phyloP scores from a whole-genome alignment of 2,329 filamentous ascomycete genomes.

The Hypoxylon sp. region DNA sequence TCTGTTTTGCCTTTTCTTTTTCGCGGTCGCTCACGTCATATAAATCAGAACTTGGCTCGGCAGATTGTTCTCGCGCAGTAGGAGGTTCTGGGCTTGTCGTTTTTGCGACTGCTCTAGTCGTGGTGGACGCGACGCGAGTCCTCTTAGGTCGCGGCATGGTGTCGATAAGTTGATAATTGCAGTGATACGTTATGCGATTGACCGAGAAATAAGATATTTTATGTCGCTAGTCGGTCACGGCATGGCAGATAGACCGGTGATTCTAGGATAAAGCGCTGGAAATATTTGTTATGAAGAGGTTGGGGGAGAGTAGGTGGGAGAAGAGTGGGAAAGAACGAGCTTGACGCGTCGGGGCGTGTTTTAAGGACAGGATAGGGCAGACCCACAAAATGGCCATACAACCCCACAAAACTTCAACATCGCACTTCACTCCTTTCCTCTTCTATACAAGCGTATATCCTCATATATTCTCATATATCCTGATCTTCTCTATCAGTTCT shows the following conservation, averaged over 20 bases:
- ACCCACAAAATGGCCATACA: constrained; percentile 2
- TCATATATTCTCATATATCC: not conserved
- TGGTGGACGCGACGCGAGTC: constrained; percentile 50
- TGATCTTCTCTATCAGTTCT: not conserved
- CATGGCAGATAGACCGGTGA: constrained; percentile 4
- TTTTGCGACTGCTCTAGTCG: constrained; percentile 48
- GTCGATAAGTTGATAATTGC: constrained; percentile 13
- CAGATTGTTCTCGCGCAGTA: constrained; percentile 28
- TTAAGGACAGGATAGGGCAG: constrained; percentile 9
- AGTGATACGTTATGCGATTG: not conserved
- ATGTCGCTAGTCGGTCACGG: not conserved
- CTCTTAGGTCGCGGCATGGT: constrained; percentile 53
- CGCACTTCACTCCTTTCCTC: not conserved
- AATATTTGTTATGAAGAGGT: constrained; percentile 21
- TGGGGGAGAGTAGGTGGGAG: not conserved
- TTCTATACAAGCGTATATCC: not conserved
- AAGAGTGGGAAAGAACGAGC: constrained; percentile 25
- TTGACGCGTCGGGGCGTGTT: constrained; percentile 47
- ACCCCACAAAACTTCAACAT: constrained; percentile 6
- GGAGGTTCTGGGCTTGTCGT: constrained; percentile 38
- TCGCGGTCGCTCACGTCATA: constrained; percentile 55
- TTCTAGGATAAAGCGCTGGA: not conserved
- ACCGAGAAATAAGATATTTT: constrained; percentile 5
- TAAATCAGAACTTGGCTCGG: constrained; percentile 49
- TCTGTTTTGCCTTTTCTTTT: constrained; percentile 48